phyloP scores from a whole-genome alignment of 2,329 filamentous ascomycete species.

The Cordyceps militaris region DNA sequence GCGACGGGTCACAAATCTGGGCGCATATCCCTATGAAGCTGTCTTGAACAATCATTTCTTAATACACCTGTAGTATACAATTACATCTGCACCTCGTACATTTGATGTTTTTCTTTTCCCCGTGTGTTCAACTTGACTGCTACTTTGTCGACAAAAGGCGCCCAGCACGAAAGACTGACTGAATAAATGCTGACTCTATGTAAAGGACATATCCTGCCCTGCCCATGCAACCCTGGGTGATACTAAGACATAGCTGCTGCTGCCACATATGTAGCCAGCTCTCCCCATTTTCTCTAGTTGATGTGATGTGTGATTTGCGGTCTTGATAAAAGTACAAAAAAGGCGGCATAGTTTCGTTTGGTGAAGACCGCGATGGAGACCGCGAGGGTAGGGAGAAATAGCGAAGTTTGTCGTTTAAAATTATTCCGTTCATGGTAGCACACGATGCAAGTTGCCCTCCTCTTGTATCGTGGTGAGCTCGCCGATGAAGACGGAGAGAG shows the following conservation, averaged over 20 bases:
- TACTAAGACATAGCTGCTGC: constrained; percentile 11
- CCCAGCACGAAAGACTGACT: background rate
- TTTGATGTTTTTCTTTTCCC: background rate
- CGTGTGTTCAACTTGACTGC: background rate
- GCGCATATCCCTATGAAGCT: background rate
- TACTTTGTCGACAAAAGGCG: background rate
- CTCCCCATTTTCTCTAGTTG: constrained; percentile 1
- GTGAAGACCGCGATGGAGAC: background rate
- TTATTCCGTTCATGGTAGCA: background rate
- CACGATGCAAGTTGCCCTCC: background rate
- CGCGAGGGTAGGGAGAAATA: too few relatives aligned
- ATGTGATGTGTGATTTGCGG: background rate
- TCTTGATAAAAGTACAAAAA: constrained; percentile 11
- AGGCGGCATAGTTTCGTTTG: background rate
- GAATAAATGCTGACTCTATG: constrained; percentile 12
- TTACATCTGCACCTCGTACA: constrained; percentile 10
- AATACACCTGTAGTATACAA: constrained; percentile 13
- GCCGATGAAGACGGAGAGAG: background rate
- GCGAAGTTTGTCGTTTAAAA: background rate
- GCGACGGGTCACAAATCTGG: background rate
- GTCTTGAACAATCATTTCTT: constrained; percentile 5
- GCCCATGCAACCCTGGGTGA: constrained; percentile 10
- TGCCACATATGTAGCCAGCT: constrained; percentile 3
- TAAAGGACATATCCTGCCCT: constrained; percentile 5
- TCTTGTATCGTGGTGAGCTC: background rate